Evolutionary conservation across 2,329 filamentous ascomycete species (phyloP).

Genomic region (Leptodontidium sp.): DNA sequence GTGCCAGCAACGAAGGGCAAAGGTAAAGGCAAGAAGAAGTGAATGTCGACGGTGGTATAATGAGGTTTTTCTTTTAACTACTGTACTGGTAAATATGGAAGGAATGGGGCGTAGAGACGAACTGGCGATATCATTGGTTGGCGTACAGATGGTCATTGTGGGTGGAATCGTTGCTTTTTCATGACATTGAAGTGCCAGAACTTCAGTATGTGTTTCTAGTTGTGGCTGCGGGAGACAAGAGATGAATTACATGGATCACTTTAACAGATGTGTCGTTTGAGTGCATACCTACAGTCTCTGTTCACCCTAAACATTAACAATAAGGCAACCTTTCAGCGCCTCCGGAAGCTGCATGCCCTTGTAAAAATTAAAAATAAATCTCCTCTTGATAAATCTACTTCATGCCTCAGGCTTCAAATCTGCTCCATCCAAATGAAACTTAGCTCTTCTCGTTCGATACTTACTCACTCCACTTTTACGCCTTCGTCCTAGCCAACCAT

Average conservation of each 20-base stretch:
- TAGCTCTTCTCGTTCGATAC: neutral
- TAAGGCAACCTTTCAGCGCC: no score
- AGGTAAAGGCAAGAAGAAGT: slow-evolving; percentile 58
- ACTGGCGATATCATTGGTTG: slow-evolving; percentile 34
- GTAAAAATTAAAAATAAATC: neutral
- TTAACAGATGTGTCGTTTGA: neutral
- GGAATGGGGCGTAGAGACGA: slow-evolving; percentile 32
- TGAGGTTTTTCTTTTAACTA: slow-evolving; percentile 30
- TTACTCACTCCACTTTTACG: neutral
- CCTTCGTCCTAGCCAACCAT: neutral
- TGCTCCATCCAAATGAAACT: no score
- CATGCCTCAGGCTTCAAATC: neutral
- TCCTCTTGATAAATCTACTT: neutral
- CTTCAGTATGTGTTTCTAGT: slow-evolving; percentile 1
- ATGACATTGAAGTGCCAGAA: neutral
- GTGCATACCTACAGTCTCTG: no score
- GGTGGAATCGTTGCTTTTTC: slow-evolving; percentile 21
- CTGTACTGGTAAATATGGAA: slow-evolving; percentile 35
- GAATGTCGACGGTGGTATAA: slow-evolving; percentile 28
- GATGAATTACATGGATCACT: slow-evolving; percentile 9
- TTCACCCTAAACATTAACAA: no score
- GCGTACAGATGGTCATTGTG: slow-evolving; percentile 31
- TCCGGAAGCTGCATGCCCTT: no score
- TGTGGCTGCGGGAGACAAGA: slow-evolving; percentile 3
- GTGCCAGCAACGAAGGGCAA: slow-evolving; percentile 53